Percentiles rank a stretch among this genome's conserved stretches.
phyloP scores from a whole-genome alignment of 2,329 filamentous ascomycete species.

The Colletotrichum filicis region DNA sequence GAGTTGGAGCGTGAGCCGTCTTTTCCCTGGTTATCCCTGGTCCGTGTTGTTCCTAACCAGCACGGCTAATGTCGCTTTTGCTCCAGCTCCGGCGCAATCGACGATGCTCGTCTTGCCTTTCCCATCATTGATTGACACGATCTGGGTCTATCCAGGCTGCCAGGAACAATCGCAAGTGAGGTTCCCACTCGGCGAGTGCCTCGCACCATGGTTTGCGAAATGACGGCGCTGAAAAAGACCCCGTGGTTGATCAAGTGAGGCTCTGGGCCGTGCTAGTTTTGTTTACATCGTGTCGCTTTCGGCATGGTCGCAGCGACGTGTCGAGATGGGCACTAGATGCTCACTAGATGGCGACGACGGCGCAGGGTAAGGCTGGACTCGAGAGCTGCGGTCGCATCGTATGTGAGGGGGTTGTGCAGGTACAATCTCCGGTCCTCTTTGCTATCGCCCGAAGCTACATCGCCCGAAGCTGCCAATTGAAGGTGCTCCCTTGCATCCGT shows the following conservation, averaged over 20 bases:
- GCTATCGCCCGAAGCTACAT: slow-evolving; percentile 6
- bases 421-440: slow-evolving; percentile 27
- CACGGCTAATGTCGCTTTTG: slow-evolving; percentile 3
- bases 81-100: slow-evolving; percentile 4
- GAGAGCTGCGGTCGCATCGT: slow-evolving; percentile 13
- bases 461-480: slow-evolving; percentile 8
- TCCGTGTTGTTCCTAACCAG: slow-evolving; percentile 1
- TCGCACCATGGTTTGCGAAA: slow-evolving; percentile 14
- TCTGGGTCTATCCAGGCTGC: slow-evolving; percentile 15
- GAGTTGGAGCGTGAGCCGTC: slow-evolving; percentile 5
- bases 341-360: background rate
- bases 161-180: slow-evolving; percentile 6
- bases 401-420: slow-evolving; percentile 29
- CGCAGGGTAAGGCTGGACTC: slow-evolving; percentile 32
- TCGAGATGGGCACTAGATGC: slow-evolving; percentile 7
- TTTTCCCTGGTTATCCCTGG: slow-evolving; percentile 18
- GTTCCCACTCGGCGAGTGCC: slow-evolving; percentile 8
- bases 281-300: slow-evolving; percentile 30
- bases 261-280: slow-evolving; percentile 26
- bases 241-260: slow-evolving; percentile 12
- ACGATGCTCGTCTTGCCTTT: background rate
- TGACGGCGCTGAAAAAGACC: slow-evolving; percentile 16
- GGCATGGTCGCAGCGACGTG: slow-evolving; percentile 27
- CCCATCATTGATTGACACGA: background rate
- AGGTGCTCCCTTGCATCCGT: slow-evolving; percentile 23